Conservation (phyloP, 495 filamentous ascomycete genomes). For the Eremomyces bilateralis region DNA sequence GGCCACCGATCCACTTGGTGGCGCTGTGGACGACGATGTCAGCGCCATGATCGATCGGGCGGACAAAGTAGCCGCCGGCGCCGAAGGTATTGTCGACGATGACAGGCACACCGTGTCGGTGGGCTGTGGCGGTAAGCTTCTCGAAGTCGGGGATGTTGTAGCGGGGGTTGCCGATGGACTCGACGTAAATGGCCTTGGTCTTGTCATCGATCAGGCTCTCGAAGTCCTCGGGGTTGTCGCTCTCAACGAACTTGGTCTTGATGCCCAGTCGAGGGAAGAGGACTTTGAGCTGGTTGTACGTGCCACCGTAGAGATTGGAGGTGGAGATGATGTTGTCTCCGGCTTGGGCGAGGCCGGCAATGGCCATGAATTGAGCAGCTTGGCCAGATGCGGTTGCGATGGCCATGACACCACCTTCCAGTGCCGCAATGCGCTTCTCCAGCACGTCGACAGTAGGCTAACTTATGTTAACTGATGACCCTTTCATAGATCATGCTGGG, state of each 20-base stretch:
- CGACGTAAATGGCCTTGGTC: constrained; percentile 90
- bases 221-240: constrained; percentile 68
- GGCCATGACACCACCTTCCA: constrained; percentile 85
- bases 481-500: not conserved
- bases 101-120: constrained; percentile 30
- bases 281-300: constrained; percentile 97
- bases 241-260: constrained; percentile 69
- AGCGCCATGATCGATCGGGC: constrained; percentile 71
- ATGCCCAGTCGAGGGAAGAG: constrained; percentile 73
- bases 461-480: not conserved
- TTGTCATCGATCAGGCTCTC: constrained; percentile 75
- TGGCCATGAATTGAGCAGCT: constrained; percentile 83
- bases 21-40: constrained; percentile 93
- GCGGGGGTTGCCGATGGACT: constrained; percentile 86
- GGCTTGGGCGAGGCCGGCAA: constrained; percentile 57
- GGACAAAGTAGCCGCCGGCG: constrained; percentile 76
- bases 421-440: constrained; percentile 87
- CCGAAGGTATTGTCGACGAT: constrained; percentile 97
- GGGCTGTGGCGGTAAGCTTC: constrained; percentile 17
- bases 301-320: constrained; percentile 85
- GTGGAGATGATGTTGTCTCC: constrained; percentile 95
- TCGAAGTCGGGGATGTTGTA: constrained; percentile 53
- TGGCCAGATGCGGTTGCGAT: constrained; percentile 81
- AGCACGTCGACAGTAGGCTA: constrained; percentile 94
- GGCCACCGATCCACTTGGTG: constrained; percentile 97